phyloP scores from a whole-genome alignment of 2,329 filamentous ascomycete species.

The Ophiostoma quercus region DNA sequence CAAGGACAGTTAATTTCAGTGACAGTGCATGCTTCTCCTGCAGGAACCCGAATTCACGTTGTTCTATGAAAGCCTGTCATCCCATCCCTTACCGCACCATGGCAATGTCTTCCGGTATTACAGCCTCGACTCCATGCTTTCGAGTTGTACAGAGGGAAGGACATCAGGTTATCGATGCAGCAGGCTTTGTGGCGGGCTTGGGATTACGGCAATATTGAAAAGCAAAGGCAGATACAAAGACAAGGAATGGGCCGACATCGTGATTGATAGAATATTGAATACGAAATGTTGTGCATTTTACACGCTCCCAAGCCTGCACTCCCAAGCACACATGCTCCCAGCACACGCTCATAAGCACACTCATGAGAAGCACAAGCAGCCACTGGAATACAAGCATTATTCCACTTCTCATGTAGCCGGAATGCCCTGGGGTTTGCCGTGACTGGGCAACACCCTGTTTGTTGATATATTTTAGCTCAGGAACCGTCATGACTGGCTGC shows the following conservation, averaged over 20 bases:
- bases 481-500: neutral
- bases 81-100: neutral
- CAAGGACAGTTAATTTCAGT: neutral
- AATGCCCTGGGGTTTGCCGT: neutral
- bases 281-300: neutral
- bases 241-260: neutral
- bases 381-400: neutral
- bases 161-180: neutral
- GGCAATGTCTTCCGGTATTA: neutral
- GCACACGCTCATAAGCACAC: too few relatives aligned
- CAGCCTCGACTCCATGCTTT: neutral
- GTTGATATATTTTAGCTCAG: neutral
- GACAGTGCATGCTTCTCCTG: neutral
- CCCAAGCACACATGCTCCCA: too few relatives aligned
- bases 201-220: neutral
- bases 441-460: constrained; percentile 1
- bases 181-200: neutral
- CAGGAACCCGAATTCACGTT: neutral
- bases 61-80: neutral
- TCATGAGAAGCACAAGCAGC: neutral
- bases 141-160: neutral
- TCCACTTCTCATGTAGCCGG: neutral
- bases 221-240: neutral
- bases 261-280: neutral
- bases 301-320: neutral